Base-by-base conservation (phyloP, 2,329 filamentous ascomycete species). In the Harringtonia lauricola region DNA sequence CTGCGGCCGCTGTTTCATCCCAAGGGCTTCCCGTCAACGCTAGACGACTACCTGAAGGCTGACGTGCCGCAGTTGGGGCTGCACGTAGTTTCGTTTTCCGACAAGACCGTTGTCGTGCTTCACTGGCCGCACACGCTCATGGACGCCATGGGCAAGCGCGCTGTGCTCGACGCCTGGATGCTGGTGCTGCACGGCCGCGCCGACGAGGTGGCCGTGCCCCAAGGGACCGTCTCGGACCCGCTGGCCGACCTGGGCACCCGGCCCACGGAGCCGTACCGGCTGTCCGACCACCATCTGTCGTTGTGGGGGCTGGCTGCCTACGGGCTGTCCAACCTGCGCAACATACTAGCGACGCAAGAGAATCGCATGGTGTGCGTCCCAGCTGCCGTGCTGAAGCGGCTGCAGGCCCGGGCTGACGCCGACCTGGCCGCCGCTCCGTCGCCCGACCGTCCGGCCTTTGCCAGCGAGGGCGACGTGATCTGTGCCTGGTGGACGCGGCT, bases 221-320 rank as follows among this genome's bases (percentile, higher is more conserved):
- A 49, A 17, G 72, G 74, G 52, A 70, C 66, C 3, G 88, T 95
- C 60, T 79, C 73, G 49, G 92, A 98, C 66, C 92, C 85, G 52
- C 68, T 83, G 54, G 92, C 92, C 2, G 85, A 92, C 49, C 78
- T 95, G 56, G 83, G 45, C 22, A 42, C n/a, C 10, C 17, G 36
- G 4, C 26, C 42, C 15, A 42, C 38, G 1, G 55, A 60, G 42
- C 36, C 39, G 10, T 51, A 55, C 39, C 38, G 46, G 15, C 53
- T 58, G 2, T 51, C 39, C 1, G 31, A 42, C 22, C 36, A 48
- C n/a, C 52, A 43, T 13, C 42, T 57, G 14, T 49, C 42, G 5
- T 51, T 47, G 10, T 45, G 49, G 2, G 41, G 43, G 1, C 41
- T 60, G 36, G 36, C 51, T 2, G 22, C 33, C 21, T 63, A 58